Percentiles rank a stretch among this genome's conserved stretches.
phyloP scores from a whole-genome alignment of 1,284 basidiomycete species.

The Pseudozyma sp. region DNA sequence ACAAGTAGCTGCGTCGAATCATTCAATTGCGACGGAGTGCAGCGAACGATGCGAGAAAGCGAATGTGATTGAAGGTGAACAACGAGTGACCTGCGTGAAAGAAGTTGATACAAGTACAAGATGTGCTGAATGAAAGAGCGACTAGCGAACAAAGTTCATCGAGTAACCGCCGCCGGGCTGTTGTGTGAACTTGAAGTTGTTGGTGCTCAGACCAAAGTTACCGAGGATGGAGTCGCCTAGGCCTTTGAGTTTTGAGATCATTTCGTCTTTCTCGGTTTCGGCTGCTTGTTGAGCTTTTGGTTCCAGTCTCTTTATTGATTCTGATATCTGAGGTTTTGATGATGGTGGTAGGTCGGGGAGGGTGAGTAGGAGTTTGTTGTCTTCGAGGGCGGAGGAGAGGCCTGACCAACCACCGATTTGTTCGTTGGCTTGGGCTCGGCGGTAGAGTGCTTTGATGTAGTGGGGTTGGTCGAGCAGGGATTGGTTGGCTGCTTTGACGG shows the following conservation, averaged over 20 bases:
- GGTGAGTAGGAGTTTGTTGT: slow-evolving; percentile 76
- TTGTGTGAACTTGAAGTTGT: slow-evolving; percentile 88
- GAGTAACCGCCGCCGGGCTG: slow-evolving; percentile 85
- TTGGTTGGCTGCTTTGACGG: slow-evolving; percentile 80
- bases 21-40: no score
- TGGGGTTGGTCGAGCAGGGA: slow-evolving; percentile 82
- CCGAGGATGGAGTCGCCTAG: slow-evolving; percentile 86
- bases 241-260: slow-evolving; percentile 91
- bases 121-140: background rate
- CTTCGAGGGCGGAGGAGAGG: slow-evolving; percentile 80
- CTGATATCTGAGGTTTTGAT: slow-evolving; percentile 65
- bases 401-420: slow-evolving; percentile 83
- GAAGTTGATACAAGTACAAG: slow-evolving; percentile 20
- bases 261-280: slow-evolving; percentile 88
- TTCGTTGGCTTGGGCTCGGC: slow-evolving; percentile 87
- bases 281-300: slow-evolving; percentile 80
- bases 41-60: background rate
- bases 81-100: background rate
- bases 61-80: background rate
- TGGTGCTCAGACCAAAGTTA: slow-evolving; percentile 69
- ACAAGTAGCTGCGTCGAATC: slow-evolving; percentile 11
- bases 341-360: slow-evolving; percentile 75
- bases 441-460: slow-evolving; percentile 87
- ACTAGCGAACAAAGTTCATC: slow-evolving; percentile 77
- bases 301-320: slow-evolving; percentile 68